Evolutionary conservation across 176 grass and related monocot genomes (phyloP).

Genomic region (Zizania latifolia): DNA sequence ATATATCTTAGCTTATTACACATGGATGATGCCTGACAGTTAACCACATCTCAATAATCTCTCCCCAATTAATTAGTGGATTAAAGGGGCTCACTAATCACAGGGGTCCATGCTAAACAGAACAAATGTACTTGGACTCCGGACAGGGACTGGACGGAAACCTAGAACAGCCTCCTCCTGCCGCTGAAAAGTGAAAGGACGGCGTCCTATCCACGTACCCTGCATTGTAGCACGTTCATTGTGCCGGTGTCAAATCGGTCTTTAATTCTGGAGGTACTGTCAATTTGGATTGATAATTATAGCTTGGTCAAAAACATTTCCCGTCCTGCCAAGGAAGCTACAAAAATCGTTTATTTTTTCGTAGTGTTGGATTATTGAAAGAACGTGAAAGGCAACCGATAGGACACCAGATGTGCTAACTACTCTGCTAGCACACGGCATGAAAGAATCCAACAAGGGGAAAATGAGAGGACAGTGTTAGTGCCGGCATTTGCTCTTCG

Average conservation of each 20-base stretch:
- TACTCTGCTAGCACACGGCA: neutral
- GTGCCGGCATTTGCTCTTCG: neutral
- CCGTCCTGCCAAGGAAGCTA: neutral
- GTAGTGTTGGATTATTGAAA: neutral
- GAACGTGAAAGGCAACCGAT: slow-evolving; percentile 7
- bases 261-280: neutral
- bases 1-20: neutral
- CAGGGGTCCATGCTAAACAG: slow-evolving; percentile 14
- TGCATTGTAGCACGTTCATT: neutral
- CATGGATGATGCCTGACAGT: slow-evolving; percentile 19
- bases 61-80: neutral
- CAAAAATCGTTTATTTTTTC: neutral
- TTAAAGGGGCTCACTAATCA: neutral
- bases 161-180: slow-evolving; percentile 23
- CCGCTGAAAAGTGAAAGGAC: no score
- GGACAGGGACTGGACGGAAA: slow-evolving; percentile 13
- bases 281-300: slow-evolving; percentile 6
- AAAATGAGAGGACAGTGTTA: neutral
- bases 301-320: neutral
- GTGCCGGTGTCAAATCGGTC: neutral
- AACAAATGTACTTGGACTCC: slow-evolving; percentile 28
- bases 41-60: slow-evolving; percentile 22
- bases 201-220: neutral
- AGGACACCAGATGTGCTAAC: neutral
- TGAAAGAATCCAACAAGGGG: neutral